Evolutionary conservation across 2,329 filamentous ascomycete genomes (phyloP), one percentile per base, ranked within the genome.

Genomic region (Lecanicillium sp.): DNA sequence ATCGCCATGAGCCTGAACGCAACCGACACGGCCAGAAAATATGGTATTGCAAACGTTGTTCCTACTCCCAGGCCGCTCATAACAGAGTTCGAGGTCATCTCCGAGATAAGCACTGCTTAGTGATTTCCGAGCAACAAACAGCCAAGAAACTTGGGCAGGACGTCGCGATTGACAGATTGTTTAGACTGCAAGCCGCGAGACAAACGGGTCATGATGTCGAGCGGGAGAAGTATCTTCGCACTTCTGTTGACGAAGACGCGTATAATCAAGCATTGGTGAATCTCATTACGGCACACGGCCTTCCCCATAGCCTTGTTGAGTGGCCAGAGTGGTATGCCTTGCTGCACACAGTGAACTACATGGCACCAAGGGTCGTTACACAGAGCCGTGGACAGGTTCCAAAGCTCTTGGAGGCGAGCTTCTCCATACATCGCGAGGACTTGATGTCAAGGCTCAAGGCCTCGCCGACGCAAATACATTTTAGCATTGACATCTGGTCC

Each of bases 181-280:
- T 37, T 17, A 6, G 15, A 17, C 27, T 29, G 19, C 27, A 37
- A 15, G 16, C 35, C 8, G 14, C 16, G n/a, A 18, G 27, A 37
- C 35, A 37, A 37, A 13, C 19, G 29, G 35, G 27, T n/a, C 35
- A 30, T 9, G 35, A 29, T 15, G 29, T 30, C 20, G 35, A 37
- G 29, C 25, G 29, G 20, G 35, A 29, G 9, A 30, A 17, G 25
- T 17, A 30, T 13, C 35, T 30, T 30, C 16, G 13, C 12, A 27
- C 11, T 20, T 3, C 12, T 12, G 20, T 37, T 19, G 6, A 30
- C 19, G 25, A 18, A 20, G 27, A 30, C 20, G 27, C 13, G 15
- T 37, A 37, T 17, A 30, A 37, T n/a, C 16, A 37, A 27, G 35
- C 13, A 14, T 14, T 15, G 19, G 35, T 20, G 20, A 30, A 30